Evolutionary conservation across 352 stramenopile genomes (phyloP), one percentile per base, ranked within the genome.

Genomic region (Globisporangium apiculatum): DNA sequence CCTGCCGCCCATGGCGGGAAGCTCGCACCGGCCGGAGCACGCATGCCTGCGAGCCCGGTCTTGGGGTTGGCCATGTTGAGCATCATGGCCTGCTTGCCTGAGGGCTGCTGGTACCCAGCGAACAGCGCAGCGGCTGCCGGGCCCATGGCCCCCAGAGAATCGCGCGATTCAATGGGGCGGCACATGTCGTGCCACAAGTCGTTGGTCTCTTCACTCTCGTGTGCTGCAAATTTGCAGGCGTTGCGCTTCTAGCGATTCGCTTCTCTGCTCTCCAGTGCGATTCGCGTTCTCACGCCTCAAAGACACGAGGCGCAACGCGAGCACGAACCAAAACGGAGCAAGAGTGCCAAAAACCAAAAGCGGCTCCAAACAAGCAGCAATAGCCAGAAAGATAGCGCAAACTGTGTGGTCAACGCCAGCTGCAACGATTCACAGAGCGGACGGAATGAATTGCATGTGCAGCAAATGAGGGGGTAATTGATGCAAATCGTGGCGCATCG

Each of bases 101-200:
- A 71, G 60, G 76, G 76, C 56, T 83, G 76, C 53, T 86, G 79
- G 72, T 88, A 89, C 65, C 79, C 79, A 42, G 79, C 76, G 53
- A 91, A 89, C 66, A 91, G 68, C 70, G 74, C 79, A 17, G 80
- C 75, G 66, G 81, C 77, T 61, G 79, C 76, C 41, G 75, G 71
- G 66, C 78, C 78, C 76, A 89, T 88, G 69, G 72, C 81, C 73
- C 77, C 77, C 67, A 91, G 69, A 73, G 82, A 86, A 85, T 91
- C 77, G 55, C 82, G 55, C 46, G 79, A 89, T 75, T 89, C 82
- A 76, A 91, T 91, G 64, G 82, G 82, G 72, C 82, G 79, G 67
- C 82, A 91, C 82, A 89, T 91, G 69, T 43, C 58, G 53, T 60
- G 45, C 55, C 45, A 31, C 58, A 64, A 64, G 48, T 61, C 47